These are phyloP conservation scores for Aureobasidium sp. DNA, from an alignment of 2,329 filamentous ascomycete species.

Conservation along the genomic window DNA sequence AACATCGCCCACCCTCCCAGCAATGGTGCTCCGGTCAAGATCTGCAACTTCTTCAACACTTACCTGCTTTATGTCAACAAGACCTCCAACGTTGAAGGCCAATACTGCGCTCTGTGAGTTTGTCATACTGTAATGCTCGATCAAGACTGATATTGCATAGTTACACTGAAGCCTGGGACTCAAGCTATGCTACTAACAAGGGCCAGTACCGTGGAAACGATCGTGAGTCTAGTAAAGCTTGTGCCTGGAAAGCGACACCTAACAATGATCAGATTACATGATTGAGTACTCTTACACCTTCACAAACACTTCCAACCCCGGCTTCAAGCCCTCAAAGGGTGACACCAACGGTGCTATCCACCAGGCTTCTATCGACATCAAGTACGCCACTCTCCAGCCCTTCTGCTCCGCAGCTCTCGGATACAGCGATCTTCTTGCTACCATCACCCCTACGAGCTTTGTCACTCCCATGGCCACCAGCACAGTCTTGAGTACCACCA, in stretches of 20 bases:
- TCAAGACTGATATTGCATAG: background rate
- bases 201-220: constrained; percentile 19
- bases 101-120: constrained; percentile 15
- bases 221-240: background rate
- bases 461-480: constrained; percentile 8
- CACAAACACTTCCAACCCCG: constrained; percentile 17
- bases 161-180: constrained; percentile 19
- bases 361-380: constrained; percentile 19
- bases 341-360: constrained; percentile 17
- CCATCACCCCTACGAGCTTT: constrained; percentile 8
- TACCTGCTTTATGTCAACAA: constrained; percentile 8
- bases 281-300: constrained; percentile 18
- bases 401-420: constrained; percentile 19
- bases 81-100: constrained; percentile 17
- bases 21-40: constrained; percentile 5
- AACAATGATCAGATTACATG: constrained; percentile 13
- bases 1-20: constrained; percentile 18
- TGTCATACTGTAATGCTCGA: background rate
- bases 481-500: background rate
- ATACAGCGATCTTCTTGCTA: constrained; percentile 14
- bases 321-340: constrained; percentile 3
- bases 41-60: constrained; percentile 15
- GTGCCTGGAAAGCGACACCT: background rate
- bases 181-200: constrained; percentile 18
- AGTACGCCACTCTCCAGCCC: constrained; percentile 17